These are phyloP conservation scores for Pseudopyricularia javanii DNA, from an alignment of 2,329 filamentous ascomycete species.

Conservation along the genomic window DNA sequence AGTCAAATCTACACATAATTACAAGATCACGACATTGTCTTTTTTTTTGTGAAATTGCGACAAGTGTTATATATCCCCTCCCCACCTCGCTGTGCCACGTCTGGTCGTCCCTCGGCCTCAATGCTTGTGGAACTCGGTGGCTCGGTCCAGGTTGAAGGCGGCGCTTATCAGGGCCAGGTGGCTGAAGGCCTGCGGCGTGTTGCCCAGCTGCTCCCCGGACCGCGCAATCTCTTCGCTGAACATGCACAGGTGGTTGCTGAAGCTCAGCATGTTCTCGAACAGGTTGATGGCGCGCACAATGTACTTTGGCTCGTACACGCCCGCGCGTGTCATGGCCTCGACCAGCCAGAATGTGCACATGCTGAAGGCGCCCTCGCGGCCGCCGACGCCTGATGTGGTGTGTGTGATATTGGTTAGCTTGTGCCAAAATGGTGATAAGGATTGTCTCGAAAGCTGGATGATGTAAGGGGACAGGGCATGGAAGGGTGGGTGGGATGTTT, in stretches of 20 bases:
- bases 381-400: constrained; percentile 47
- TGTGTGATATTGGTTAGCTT: no score
- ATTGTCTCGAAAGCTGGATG: no score
- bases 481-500: constrained; percentile 11
- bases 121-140: constrained; percentile 14
- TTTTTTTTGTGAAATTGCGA: no score
- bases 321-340: constrained; percentile 61
- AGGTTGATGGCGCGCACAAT: constrained; percentile 49
- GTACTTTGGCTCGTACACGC: constrained; percentile 53
- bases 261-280: constrained; percentile 68
- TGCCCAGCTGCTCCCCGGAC: constrained; percentile 65
- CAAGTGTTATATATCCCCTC: no score
- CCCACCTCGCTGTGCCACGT: background rate
- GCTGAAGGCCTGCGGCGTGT: constrained; percentile 69
- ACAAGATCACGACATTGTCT: background rate
- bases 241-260: constrained; percentile 66
- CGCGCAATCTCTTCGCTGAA: constrained; percentile 69
- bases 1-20: background rate
- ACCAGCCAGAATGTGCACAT: constrained; percentile 82
- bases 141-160: constrained; percentile 56
- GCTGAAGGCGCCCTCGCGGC: constrained; percentile 62
- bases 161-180: constrained; percentile 66
- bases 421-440: no score
- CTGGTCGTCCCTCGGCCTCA: background rate
- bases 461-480: background rate